Percentiles rank a stretch among this genome's conserved stretches.
phyloP scores from a whole-genome alignment of 2,329 filamentous ascomycete genomes.

The Fusarium odoratissimum region DNA sequence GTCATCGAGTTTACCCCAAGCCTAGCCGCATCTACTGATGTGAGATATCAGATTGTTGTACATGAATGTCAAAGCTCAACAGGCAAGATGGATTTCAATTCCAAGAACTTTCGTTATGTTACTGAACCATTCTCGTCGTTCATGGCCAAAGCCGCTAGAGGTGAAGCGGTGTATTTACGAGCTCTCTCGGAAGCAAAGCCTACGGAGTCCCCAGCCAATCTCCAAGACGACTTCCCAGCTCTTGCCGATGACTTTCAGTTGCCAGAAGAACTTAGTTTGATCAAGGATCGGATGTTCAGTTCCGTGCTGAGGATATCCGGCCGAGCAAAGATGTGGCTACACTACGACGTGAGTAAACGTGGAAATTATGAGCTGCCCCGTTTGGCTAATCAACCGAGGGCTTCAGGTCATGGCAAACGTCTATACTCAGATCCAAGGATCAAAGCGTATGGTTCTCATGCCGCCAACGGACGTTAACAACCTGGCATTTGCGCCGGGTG shows the following conservation, averaged over 20 bases:
- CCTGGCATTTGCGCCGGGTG: conserved; percentile 78
- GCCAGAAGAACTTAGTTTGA: conserved; percentile 69
- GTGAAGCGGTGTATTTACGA: conserved; percentile 79
- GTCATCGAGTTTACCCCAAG: conserved; percentile 3
- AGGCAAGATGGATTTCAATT: conserved; percentile 80
- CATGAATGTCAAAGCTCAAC: conserved; percentile 70
- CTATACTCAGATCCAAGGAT: conserved; percentile 80
- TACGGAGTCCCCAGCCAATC: conserved; percentile 74
- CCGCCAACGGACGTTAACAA: conserved; percentile 79
- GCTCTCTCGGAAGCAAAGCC: conserved; percentile 78
- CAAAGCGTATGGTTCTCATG: conserved; percentile 80
- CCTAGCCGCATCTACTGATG: conserved; percentile 2
- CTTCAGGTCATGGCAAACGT: conserved; percentile 85
- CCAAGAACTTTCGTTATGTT: conserved; percentile 84
- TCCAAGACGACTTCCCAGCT: conserved; percentile 76
- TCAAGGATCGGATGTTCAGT: conserved; percentile 75
- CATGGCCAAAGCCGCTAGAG: conserved; percentile 67
- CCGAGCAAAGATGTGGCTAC: conserved; percentile 87
- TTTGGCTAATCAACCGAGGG: conserved; percentile 3
- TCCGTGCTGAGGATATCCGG: conserved; percentile 84
- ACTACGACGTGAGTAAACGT: conserved; percentile 76
- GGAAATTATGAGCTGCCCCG: background rate
- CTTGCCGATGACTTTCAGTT: conserved; percentile 77
- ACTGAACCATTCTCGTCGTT: conserved; percentile 76
- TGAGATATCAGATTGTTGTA: conserved; percentile 69